A percentile compares a stretch with the other conserved stretches of the same genome.
Conservation (phyloP, 768 basidiomycete genomes). For the Lyophyllum semitale region DNA sequence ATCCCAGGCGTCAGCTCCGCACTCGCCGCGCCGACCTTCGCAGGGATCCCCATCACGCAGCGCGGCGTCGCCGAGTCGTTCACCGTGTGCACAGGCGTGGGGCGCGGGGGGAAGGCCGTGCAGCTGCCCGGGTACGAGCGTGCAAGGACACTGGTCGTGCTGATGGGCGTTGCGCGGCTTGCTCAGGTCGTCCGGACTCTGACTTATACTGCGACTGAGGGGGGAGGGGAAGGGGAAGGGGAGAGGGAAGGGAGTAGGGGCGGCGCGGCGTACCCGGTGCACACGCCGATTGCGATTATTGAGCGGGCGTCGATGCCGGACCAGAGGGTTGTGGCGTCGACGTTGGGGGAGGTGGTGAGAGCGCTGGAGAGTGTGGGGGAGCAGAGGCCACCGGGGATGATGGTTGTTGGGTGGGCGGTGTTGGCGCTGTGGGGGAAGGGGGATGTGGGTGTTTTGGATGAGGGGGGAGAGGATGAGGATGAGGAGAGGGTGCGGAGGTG, state of each 20-base stretch:
- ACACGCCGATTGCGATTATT: constrained; percentile 88
- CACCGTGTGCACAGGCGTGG: constrained; percentile 92
- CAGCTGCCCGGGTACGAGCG: constrained; percentile 88
- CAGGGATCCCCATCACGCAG: constrained; percentile 92
- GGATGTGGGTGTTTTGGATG: constrained; percentile 71
- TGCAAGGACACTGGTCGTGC: constrained; percentile 74
- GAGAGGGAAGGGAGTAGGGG: constrained; percentile 23
- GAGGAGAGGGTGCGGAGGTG: constrained; percentile 54
- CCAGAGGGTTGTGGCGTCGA: constrained; percentile 82
- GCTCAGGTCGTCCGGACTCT: constrained; percentile 70
- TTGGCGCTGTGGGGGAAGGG: constrained; percentile 75
- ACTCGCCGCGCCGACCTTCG: constrained; percentile 86
- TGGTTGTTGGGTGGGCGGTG: constrained; percentile 92
- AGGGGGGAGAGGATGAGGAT: constrained; percentile 45
- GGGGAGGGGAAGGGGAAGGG: constrained; percentile 6
- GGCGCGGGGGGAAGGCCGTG: constrained; percentile 80
- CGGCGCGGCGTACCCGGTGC: constrained; percentile 63
- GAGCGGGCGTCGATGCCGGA: constrained; percentile 95
- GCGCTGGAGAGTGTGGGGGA: constrained; percentile 78
- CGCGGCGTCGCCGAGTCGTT: constrained; percentile 91
- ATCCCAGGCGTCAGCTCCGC: constrained; percentile 91
- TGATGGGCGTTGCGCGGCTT: constrained; percentile 96
- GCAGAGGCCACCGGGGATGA: constrained; percentile 95
- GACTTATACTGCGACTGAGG: no score
- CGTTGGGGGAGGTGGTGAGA: constrained; percentile 66